These are phyloP conservation scores for Sordariomycetes sp. DNA, from an alignment of 2,329 filamentous ascomycete genomes.

Conservation along the genomic window DNA sequence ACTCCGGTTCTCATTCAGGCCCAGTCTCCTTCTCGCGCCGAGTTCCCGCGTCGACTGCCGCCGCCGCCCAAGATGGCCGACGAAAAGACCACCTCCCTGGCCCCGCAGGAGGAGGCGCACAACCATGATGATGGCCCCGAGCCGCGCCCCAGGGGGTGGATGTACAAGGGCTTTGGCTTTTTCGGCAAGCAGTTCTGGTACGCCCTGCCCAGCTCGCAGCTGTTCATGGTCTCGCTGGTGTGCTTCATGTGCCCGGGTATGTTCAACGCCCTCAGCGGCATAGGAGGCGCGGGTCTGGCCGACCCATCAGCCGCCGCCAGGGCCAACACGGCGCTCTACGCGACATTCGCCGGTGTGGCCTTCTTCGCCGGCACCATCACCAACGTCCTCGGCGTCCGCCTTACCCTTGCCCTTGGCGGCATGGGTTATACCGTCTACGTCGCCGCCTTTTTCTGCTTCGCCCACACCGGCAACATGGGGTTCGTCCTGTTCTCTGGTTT, in stretches of 20 bases:
- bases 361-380: constrained; percentile 68
- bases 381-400: constrained; percentile 62
- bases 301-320: constrained; percentile 47
- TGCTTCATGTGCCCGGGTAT: constrained; percentile 60
- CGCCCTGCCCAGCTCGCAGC: constrained; percentile 62
- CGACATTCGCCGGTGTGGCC: constrained; percentile 57
- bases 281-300: constrained; percentile 53
- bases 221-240: constrained; percentile 51
- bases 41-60: background rate
- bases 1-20: no score
- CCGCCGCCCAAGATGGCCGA: background rate
- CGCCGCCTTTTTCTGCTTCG: constrained; percentile 59
- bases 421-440: constrained; percentile 70
- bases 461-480: constrained; percentile 54
- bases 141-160: constrained; percentile 45
- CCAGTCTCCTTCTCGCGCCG: no score
- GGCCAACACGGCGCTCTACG: constrained; percentile 61
- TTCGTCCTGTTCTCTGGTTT: constrained; percentile 71
- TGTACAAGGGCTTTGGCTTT: constrained; percentile 52
- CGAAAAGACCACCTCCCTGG: constrained; percentile 7
- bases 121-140: constrained; percentile 6
- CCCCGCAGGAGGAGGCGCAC: constrained; percentile 1
- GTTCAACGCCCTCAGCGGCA: constrained; percentile 57
- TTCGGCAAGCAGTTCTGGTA: constrained; percentile 51
- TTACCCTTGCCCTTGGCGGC: constrained; percentile 61